These are phyloP conservation scores for Rickenella mellea DNA, from an alignment of 768 basidiomycete species.

Conservation along the genomic window DNA sequence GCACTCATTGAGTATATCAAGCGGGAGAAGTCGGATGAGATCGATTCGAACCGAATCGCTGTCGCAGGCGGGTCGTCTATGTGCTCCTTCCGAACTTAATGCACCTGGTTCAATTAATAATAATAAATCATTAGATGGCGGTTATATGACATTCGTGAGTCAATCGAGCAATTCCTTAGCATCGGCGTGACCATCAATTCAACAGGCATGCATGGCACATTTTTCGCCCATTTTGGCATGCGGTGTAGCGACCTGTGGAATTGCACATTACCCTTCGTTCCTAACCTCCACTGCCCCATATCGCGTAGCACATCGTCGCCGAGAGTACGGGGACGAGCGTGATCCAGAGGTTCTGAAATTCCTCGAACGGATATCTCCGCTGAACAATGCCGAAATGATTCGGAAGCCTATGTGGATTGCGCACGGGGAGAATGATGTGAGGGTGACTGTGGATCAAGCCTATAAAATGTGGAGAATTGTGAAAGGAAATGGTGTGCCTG, in stretches of 20 bases:
- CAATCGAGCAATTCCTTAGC: too few relatives aligned
- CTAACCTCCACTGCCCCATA: conserved; percentile 30
- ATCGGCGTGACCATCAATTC: neutral
- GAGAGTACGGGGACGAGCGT: conserved; percentile 32
- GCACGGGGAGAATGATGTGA: conserved; percentile 31
- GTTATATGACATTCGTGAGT: conserved; percentile 30
- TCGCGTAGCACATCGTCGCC: conserved; percentile 24
- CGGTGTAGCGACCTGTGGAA: conserved; percentile 31
- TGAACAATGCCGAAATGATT: conserved; percentile 28
- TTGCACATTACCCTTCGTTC: conserved; percentile 30
- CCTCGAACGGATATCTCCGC: conserved; percentile 28
- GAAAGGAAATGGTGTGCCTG: conserved; percentile 16
- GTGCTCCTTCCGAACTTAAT: neutral
- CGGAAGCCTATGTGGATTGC: conserved; percentile 27
- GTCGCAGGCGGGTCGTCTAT: conserved; percentile 33
- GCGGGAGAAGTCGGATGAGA: conserved; percentile 20
- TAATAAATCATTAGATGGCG: conserved; percentile 22
- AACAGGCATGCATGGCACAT: conserved; percentile 30
- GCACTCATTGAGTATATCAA: conserved; percentile 26
- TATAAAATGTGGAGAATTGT: conserved; percentile 27
- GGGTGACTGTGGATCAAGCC: conserved; percentile 30
- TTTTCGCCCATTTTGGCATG: conserved; percentile 31
- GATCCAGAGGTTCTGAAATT: conserved; percentile 26
- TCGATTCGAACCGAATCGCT: conserved; percentile 27
- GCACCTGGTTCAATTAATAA: neutral